These are phyloP conservation scores for Lasiosphaeria ovina DNA, from an alignment of 495 filamentous ascomycete species.

Conservation along the genomic window DNA sequence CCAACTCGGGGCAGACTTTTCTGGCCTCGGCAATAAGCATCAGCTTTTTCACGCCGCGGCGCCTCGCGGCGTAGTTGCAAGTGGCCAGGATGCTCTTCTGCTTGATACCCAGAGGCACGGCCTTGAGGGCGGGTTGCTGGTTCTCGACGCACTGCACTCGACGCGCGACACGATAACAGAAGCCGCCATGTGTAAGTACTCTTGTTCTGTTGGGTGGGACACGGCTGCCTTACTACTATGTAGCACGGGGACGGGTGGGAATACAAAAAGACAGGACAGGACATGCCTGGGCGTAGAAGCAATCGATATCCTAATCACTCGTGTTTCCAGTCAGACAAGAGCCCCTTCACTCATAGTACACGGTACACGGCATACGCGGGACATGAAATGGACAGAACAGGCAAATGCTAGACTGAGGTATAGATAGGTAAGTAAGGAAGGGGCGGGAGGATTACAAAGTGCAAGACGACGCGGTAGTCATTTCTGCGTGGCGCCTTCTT, in stretches of 20 bases:
- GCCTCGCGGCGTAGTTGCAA: constrained; percentile 88
- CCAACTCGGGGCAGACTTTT: constrained; percentile 75
- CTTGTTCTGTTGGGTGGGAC: too few species aligned
- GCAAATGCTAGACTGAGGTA: neutral
- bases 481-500: constrained; percentile 47
- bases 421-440: neutral
- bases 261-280: constrained; percentile 27
- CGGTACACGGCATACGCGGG: neutral
- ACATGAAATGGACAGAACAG: too few species aligned
- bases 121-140: constrained; percentile 68
- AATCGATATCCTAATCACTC: constrained; percentile 72
- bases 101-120: constrained; percentile 61
- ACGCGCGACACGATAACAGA: neutral
- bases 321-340: constrained; percentile 15
- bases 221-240: neutral
- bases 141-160: constrained; percentile 58
- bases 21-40: constrained; percentile 80
- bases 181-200: too few species aligned
- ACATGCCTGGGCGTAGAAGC: constrained; percentile 84
- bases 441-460: constrained; percentile 60
- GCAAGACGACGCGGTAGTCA: constrained; percentile 71
- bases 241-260: neutral
- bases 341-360: neutral
- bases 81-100: constrained; percentile 90
- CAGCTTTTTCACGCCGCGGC: constrained; percentile 74